Conservation (phyloP, 345 rosid genomes). For the Anacardium occidentale region DNA sequence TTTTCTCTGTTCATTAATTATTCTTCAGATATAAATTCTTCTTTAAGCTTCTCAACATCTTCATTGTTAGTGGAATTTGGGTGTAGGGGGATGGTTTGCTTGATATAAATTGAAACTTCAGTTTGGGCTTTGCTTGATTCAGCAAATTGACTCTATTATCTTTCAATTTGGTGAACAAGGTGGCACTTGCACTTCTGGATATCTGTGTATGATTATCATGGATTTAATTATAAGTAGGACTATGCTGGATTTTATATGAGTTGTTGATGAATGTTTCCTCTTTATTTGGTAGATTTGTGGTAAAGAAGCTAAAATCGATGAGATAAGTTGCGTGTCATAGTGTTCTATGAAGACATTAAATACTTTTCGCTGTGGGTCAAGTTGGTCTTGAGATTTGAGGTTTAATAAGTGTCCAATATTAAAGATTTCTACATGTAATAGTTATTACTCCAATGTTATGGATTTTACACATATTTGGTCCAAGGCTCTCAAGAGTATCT, state of each 20-base stretch:
- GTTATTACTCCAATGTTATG: neutral
- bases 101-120: neutral
- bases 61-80: neutral
- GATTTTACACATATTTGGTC: neutral
- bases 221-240: neutral
- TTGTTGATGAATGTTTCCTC: neutral
- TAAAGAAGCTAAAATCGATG: neutral
- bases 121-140: neutral
- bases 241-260: neutral
- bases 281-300: neutral
- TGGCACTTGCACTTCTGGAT: neutral
- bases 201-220: neutral
- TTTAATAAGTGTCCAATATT: neutral
- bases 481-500: neutral
- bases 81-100: neutral
- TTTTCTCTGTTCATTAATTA: neutral
- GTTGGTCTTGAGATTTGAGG: neutral
- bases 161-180: neutral
- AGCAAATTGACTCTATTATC: neutral
- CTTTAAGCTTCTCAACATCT: neutral
- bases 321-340: neutral
- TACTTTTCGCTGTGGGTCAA: neutral
- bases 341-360: neutral
- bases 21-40: neutral
- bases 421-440: neutral